These are phyloP conservation scores for Phenoliferia sp. DNA, from an alignment of 1,284 basidiomycete genomes.

Conservation along the genomic window DNA sequence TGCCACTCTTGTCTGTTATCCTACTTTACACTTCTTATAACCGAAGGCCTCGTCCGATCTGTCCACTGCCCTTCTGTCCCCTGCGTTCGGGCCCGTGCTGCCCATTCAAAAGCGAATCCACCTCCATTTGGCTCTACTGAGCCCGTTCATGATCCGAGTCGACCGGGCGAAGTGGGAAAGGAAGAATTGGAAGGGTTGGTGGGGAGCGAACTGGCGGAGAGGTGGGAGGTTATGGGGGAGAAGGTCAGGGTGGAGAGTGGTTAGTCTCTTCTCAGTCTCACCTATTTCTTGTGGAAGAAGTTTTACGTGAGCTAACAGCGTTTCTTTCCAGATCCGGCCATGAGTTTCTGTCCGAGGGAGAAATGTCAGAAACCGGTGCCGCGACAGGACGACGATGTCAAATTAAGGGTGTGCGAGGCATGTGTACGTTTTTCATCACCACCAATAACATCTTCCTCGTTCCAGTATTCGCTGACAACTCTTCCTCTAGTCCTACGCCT, in stretches of 20 bases:
- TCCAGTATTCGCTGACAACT: slow-evolving; percentile 36
- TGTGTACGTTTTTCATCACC: slow-evolving; percentile 62
- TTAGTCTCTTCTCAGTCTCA: slow-evolving; percentile 40
- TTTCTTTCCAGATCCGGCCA: slow-evolving; percentile 57
- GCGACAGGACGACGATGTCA: slow-evolving; percentile 58
- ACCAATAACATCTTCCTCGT: slow-evolving; percentile 68
- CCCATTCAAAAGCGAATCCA: neutral
- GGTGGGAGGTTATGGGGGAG: slow-evolving; percentile 67
- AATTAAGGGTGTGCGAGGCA: slow-evolving; percentile 59
- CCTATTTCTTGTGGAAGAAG: no score
- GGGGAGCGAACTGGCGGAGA: slow-evolving; percentile 54
- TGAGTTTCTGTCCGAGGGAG: slow-evolving; percentile 66
- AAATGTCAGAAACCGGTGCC: slow-evolving; percentile 65
- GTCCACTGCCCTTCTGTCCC: slow-evolving; percentile 58
- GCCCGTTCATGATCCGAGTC: neutral
- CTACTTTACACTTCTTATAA: slow-evolving; percentile 68
- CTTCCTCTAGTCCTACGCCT: slow-evolving; percentile 10
- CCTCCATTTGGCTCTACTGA: neutral
- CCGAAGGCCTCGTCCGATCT: slow-evolving; percentile 61
- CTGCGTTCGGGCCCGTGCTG: neutral
- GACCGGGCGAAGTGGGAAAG: slow-evolving; percentile 19
- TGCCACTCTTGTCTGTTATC: slow-evolving; percentile 64
- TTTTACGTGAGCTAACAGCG: neutral
- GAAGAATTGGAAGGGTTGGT: slow-evolving; percentile 50
- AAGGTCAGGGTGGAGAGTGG: slow-evolving; percentile 66